Base-by-base conservation (phyloP, 2,329 filamentous ascomycete species). In the Aureobasidium sp. region DNA sequence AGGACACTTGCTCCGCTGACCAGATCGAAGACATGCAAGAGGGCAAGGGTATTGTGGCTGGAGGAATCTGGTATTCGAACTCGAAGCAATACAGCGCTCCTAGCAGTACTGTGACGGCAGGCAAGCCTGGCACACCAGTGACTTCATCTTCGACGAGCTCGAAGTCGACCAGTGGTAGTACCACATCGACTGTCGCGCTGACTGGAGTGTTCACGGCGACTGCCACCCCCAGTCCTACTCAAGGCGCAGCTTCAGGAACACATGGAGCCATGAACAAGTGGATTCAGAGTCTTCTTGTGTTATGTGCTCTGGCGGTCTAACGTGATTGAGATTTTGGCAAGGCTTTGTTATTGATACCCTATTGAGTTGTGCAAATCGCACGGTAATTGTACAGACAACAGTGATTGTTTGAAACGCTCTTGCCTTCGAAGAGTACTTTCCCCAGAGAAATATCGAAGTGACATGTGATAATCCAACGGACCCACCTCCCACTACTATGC, bases 21-120 rank as follows among this genome's bases (percentile, higher is more conserved):
- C 76, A 84, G 67, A 75, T 76, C 4, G 69, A 77, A 29, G 79
- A 76, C 63, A 78, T 85, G 51, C 68, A 75, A 8, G 72, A 73
- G 1, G 78, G 79, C 3, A 68, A 81, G 36, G 87, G 85, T 0
- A 76, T 81, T 2, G 78, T 87, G 47, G 79, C 85, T 66, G 84
- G 86, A 65, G 86, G 84, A 8, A 77, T 87, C 22, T 77, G 84
- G 68, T 81, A 81, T 65, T 72, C 74, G 59, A 70, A 75, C 20
- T 68, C 69, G 20, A 68, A 68, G 14, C 72, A 76, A 45, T 75
- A 76, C 67, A 69, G 66, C 17, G 61, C 73, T 14, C 76, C 77
- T 1, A 68, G 63, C 36, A 69, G 65, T 20, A 70, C 66, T 27
- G 69, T 74, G 9, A 63, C 64, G 14, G 73, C 68, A 3, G 72